Evolutionary conservation across 441 rosid genomes (phyloP), one percentile per base, ranked within the genome.

Genomic region (Gossypium davidsonii): DNA sequence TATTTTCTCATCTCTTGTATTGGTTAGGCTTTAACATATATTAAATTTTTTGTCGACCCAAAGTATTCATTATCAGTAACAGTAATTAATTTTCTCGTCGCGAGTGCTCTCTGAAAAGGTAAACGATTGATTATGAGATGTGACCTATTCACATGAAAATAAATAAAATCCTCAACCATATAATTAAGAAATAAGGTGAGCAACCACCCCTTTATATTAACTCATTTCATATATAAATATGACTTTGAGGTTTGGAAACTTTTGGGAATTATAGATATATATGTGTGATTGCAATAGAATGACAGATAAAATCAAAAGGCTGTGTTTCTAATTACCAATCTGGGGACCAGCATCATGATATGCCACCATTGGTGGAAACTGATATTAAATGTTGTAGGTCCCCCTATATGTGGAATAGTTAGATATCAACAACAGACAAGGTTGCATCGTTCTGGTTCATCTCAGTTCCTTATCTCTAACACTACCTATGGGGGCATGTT

Each of bases 61-160:
- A 4, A 0, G 0, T 31, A 31, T 31, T 31, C 0, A 31, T 5
- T 4, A 0, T 0, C 0, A 4, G 0, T 31, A 31, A 31, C 0
- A 31, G 0, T 31, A 1, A 31, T 31, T 31, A 31, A 31, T 31
- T 0, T 31, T 4, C 0, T 28, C 1, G 0, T 28, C 6, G 0
- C 0, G 0, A 4, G 0, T 28, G 0, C 34, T 31, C 0, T 31
- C 1, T 28, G 0, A 31, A 31, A 0, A 31, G 0, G 1, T 31
- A 4, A 31, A 4, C 0, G 0, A 1, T 5, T 4, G 0, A 4
- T 31, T 5, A 31, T 31, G 1, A 31, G 5, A 31, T 31, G 0
- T 4, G 1, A 4, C 0, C 6, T 31, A 31, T 28, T 28, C 6
- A 0, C 1, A 28, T 4, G 1, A 4, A 28, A 0, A 28, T 28